A percentile compares a stretch with the other conserved stretches of the same genome.
Conservation (phyloP, 441 rosid species). For the Biscutella auriculata region DNA sequence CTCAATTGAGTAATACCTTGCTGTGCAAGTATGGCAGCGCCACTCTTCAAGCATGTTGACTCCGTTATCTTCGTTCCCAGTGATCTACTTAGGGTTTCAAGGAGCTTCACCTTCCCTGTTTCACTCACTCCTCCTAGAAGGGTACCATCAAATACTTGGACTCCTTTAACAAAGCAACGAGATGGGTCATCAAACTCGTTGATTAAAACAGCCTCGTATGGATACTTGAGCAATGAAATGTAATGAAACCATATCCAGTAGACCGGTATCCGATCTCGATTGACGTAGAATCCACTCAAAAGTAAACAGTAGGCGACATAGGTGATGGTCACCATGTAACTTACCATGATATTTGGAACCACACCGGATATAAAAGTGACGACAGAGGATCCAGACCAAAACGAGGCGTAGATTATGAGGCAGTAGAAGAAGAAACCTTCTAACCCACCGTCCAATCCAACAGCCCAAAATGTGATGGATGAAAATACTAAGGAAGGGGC, state of each 20-base stretch:
- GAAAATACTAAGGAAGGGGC: constrained; percentile 47
- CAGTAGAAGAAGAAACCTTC: constrained; percentile 46
- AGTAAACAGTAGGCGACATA: constrained; percentile 59
- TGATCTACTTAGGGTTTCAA: constrained; percentile 27
- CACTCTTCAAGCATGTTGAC: constrained; percentile 60
- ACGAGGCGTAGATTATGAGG: constrained; percentile 39
- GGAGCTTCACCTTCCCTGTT: constrained; percentile 27
- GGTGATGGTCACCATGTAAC: constrained; percentile 53
- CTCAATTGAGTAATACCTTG: constrained; percentile 51
- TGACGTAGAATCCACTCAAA: constrained; percentile 68
- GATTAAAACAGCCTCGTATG: constrained; percentile 51
- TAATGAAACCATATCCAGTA: constrained; percentile 78
- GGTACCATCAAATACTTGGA: constrained; percentile 53
- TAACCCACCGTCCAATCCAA: constrained; percentile 61
- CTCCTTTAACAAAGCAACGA: constrained; percentile 50
- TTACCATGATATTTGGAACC: constrained; percentile 58
- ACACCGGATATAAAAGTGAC: constrained; percentile 61
- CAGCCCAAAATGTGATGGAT: constrained; percentile 52
- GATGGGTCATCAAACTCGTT: constrained; percentile 46
- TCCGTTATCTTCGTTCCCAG: constrained; percentile 40
- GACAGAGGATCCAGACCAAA: constrained; percentile 66
- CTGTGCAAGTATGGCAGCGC: constrained; percentile 37
- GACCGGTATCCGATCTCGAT: constrained; percentile 45
- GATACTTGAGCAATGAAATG: constrained; percentile 55
- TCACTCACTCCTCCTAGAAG: constrained; percentile 33